phyloP scores from a whole-genome alignment of 2,329 filamentous ascomycete genomes.

The Cordyceps militaris region DNA sequence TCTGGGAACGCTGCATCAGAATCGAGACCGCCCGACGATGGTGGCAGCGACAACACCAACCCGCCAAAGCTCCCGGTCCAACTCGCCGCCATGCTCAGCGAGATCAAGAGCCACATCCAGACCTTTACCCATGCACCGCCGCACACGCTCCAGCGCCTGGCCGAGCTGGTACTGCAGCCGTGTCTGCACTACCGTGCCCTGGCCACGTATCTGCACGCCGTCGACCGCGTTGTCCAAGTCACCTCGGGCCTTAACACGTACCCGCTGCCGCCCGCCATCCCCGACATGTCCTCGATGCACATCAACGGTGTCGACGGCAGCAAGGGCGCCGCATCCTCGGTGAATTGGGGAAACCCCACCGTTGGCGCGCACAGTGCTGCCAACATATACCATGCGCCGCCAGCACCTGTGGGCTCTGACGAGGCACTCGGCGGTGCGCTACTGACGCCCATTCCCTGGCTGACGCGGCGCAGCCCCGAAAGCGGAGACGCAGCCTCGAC shows the following conservation, averaged over 20 bases:
- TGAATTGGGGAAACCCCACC: conserved; percentile 43
- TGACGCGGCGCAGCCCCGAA: conserved; percentile 40
- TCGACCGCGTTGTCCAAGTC: conserved; percentile 85
- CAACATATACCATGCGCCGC: neutral
- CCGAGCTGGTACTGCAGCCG: conserved; percentile 76
- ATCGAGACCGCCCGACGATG: conserved; percentile 20
- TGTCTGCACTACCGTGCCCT: conserved; percentile 73
- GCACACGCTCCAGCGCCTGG: conserved; percentile 85
- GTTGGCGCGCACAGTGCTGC: conserved; percentile 15
- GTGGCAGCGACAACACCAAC: conserved; percentile 30
- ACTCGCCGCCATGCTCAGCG: conserved; percentile 53
- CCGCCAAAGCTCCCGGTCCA: conserved; percentile 50
- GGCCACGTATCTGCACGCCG: conserved; percentile 78
- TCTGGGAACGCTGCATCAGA: neutral
- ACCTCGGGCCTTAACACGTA: conserved; percentile 76
- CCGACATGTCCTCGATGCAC: conserved; percentile 48
- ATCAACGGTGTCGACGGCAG: conserved; percentile 55
- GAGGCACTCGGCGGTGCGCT: conserved; percentile 85
- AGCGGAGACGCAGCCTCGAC: conserved; percentile 19
- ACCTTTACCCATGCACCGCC: conserved; percentile 72
- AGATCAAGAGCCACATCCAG: conserved; percentile 55
- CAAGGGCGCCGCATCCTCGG: conserved; percentile 29
- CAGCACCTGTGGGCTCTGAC: conserved; percentile 62
- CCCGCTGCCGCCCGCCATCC: conserved; percentile 65
- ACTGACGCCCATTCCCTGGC: conserved; percentile 90